phyloP scores from a whole-genome alignment of 2,329 filamentous ascomycete genomes.

The Raffaelea arxii region DNA sequence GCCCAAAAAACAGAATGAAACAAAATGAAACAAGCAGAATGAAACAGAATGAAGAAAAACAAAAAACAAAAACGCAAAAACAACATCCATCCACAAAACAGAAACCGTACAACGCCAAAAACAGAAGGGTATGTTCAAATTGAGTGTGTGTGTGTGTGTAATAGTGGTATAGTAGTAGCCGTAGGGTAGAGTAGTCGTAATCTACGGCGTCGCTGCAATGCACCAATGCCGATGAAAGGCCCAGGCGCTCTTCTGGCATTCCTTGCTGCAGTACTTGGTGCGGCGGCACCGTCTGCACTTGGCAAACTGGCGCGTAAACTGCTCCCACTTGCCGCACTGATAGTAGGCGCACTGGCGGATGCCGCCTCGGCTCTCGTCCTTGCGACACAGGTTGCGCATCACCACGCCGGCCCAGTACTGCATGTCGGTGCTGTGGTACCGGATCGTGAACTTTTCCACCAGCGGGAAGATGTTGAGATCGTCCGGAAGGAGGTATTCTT shows the following conservation, averaged over 20 bases:
- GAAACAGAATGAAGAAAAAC: background rate
- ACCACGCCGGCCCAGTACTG: slow-evolving; percentile 99
- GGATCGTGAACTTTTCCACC: slow-evolving; percentile 95
- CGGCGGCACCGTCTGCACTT: slow-evolving; percentile 93
- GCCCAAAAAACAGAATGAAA: background rate
- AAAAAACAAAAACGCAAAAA: background rate
- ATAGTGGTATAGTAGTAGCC: slow-evolving; percentile 1
- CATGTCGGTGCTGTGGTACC: slow-evolving; percentile 94
- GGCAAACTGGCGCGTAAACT: slow-evolving; percentile 91
- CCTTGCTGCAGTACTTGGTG: slow-evolving; percentile 99
- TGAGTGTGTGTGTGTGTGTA: background rate
- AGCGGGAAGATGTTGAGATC: slow-evolving; percentile 98
- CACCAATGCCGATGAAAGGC: slow-evolving; percentile 98
- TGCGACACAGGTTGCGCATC: slow-evolving; percentile 96
- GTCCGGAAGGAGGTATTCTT: slow-evolving; percentile 85
- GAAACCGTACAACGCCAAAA: background rate
- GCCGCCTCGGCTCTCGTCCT: slow-evolving; percentile 88
- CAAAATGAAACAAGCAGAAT: background rate
- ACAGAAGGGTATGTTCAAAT: background rate
- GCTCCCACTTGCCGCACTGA: slow-evolving; percentile 97
- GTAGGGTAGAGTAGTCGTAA: slow-evolving; percentile 16
- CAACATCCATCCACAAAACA: background rate
- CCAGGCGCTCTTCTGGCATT: slow-evolving; percentile 98
- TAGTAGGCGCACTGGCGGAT: slow-evolving; percentile 98
- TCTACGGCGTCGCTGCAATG: slow-evolving; percentile 53